Evolutionary conservation across 768 basidiomycete genomes (phyloP), one percentile per base, ranked within the genome.

Genomic region (Rhodotorula graminis): DNA sequence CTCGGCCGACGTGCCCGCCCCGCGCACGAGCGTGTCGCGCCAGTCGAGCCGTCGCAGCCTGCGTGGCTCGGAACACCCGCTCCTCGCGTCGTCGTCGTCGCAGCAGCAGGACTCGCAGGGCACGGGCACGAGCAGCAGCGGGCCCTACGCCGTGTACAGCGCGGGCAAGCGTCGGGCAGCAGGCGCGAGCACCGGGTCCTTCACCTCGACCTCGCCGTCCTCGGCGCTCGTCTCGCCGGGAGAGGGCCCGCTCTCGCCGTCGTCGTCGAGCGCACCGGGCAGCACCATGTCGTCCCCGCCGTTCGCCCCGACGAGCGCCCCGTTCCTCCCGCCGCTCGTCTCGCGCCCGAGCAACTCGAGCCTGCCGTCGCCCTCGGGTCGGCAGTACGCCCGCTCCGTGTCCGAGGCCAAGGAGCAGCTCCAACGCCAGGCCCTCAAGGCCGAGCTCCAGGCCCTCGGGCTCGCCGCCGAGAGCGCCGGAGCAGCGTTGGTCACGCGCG

Each of bases 391-490:
- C 1, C 65, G 74, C 11, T 64, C 61, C 8, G 71, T 76, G 21
- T 64, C 61, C 25, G 71, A 76, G 49, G 74, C 74, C 40, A 72
- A 63, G 61, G 65, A 67, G 44, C 33, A 87, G 78, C 81, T 90
- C 4, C 89, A 90, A 80, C 80, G 88, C 25, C 87, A 89, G 83
- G 88, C 87, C 77, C 82, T 92, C 76, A 92, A 88, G 80, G 86
- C 89, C 0, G 88, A 87, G 7, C 87, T 87, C 23, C 90, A 91
- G 80, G 82, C 81, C 61, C 82, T 90, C 19, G 90, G 89, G 3
- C 78, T 93, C 44, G 88, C 88, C 72, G 81, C 83, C 3, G 84
- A 83, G 33, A 88, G 86, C 47, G 79, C 89, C 8, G 92, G 92
- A 0, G 90, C 89, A 88, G 86, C 85, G 12, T 88, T 93, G 69